A percentile compares a stretch with the other conserved stretches of the same genome.
These are phyloP conservation scores for Fusarium sp. DNA, from an alignment of 2,329 filamentous ascomycete genomes.

Conservation along the genomic window DNA sequence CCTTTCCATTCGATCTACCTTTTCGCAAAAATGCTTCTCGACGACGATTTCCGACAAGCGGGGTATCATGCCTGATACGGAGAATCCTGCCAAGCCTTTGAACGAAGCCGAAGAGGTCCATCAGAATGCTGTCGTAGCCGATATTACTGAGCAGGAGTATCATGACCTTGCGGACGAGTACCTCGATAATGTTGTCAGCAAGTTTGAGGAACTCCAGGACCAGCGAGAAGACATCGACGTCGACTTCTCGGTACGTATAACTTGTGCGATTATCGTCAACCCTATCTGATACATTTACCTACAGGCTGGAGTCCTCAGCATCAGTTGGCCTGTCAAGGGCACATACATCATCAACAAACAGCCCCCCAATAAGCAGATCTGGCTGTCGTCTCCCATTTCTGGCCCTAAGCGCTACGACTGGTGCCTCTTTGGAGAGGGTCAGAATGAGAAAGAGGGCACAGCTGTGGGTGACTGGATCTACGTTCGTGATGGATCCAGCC, in stretches of 20 bases:
- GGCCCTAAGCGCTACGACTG: constrained; percentile 96
- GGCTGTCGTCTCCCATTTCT: constrained; percentile 90
- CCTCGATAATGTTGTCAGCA: constrained; percentile 65
- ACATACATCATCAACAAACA: constrained; percentile 98
- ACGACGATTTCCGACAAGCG: constrained; percentile 46
- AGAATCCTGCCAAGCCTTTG: constrained; percentile 60
- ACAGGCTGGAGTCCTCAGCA: constrained; percentile 85
- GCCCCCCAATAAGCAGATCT: constrained; percentile 96
- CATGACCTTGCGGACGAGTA: constrained; percentile 81
- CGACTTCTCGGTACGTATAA: constrained; percentile 79
- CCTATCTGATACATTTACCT: constrained; percentile 20
- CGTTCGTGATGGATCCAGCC: constrained; percentile 78
- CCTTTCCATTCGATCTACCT: constrained; percentile 9
- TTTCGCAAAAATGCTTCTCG: constrained; percentile 44
- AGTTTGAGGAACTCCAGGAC: constrained; percentile 80
- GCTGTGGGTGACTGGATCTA: constrained; percentile 86
- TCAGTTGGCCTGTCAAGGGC: constrained; percentile 74
- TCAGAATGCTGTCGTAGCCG: constrained; percentile 59
- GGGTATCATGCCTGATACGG: constrained; percentile 68
- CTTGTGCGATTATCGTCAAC: background rate
- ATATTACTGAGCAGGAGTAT: constrained; percentile 77
- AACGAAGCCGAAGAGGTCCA: constrained; percentile 49
- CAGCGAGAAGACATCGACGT: constrained; percentile 80
- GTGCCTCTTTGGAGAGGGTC: constrained; percentile 76
- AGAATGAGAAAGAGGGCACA: constrained; percentile 79